Percentiles rank a stretch among this genome's conserved stretches.
Conservation (phyloP, 2,329 filamentous ascomycete species). For the Penicillium sp. region DNA sequence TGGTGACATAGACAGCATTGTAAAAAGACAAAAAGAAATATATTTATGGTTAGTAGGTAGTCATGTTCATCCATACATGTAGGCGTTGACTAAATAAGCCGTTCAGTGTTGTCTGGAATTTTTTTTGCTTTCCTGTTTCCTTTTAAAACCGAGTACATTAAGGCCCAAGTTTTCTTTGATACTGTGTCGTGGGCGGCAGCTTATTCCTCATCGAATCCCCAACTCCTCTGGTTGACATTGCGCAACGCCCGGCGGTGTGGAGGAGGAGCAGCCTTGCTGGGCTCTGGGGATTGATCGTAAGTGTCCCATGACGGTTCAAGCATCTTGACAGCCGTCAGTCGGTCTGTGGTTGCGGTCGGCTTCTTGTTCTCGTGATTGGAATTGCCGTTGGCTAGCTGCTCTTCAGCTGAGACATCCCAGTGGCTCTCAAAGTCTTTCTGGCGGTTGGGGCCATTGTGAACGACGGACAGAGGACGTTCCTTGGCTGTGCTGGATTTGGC, state of each 20-base stretch:
- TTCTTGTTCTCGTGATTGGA: conserved; percentile 47
- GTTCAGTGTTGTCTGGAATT: conserved; percentile 14
- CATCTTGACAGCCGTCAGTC: conserved; percentile 72
- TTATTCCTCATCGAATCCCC: conserved; percentile 46
- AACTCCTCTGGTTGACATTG: conserved; percentile 44
- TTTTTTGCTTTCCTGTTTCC: background rate
- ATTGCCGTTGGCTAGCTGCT: conserved; percentile 38
- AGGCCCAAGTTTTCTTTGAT: background rate
- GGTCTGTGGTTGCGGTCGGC: conserved; percentile 58
- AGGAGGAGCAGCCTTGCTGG: conserved; percentile 32
- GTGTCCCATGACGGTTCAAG: conserved; percentile 66
- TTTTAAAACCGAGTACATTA: background rate
- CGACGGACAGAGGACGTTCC: conserved; percentile 62
- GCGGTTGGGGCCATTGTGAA: conserved; percentile 75
- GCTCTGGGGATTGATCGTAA: conserved; percentile 44
- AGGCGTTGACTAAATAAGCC: conserved; percentile 20
- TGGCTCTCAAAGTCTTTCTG: conserved; percentile 78
- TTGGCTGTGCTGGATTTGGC: conserved; percentile 21
- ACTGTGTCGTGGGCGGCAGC: background rate
- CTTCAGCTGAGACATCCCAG: conserved; percentile 72
- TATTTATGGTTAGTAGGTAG: background rate
- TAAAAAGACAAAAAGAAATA: conserved; percentile 6
- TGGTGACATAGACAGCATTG: background rate
- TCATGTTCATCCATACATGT: conserved; percentile 21
- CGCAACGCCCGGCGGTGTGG: conserved; percentile 32